These are phyloP conservation scores for Spinacia oleracea DNA, from an alignment of 179 eudicot species.

Conservation along the genomic window DNA sequence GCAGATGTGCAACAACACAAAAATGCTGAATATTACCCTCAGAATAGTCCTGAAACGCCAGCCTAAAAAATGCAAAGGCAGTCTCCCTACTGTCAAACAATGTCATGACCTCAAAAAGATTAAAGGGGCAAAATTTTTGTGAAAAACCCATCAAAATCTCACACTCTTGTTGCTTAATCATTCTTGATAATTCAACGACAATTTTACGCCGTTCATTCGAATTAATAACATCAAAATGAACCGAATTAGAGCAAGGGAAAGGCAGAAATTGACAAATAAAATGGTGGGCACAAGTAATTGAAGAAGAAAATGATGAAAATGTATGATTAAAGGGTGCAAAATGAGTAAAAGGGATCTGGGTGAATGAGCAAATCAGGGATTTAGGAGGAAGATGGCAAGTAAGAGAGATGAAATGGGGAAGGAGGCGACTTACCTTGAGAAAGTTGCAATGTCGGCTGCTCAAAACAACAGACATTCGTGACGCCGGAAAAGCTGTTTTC, in stretches of 20 bases:
- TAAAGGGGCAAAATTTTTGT: constrained; percentile 54
- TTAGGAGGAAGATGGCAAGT: constrained; percentile 24
- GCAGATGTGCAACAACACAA: constrained; percentile 58
- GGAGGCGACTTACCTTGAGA: constrained; percentile 29
- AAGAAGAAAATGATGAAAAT: constrained; percentile 20
- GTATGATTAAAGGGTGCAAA: constrained; percentile 18
- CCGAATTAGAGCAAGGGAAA: constrained; percentile 16
- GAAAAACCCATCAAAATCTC: constrained; percentile 46
- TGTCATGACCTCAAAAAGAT: constrained; percentile 61
- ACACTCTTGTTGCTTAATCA: constrained; percentile 43
- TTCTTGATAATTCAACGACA: constrained; percentile 47
- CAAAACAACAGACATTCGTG: constrained; percentile 26
- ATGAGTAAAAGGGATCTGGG: constrained; percentile 19
- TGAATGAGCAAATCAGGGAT: constrained; percentile 20
- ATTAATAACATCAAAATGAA: constrained; percentile 39
- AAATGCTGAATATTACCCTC: constrained; percentile 40
- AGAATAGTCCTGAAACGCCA: constrained; percentile 51
- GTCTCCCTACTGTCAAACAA: constrained; percentile 41
- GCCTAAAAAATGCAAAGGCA: constrained; percentile 66
- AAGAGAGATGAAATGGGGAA: constrained; percentile 12
- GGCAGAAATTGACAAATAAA: constrained; percentile 64
- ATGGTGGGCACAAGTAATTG: constrained; percentile 26
- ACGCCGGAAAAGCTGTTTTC: constrained; percentile 22
- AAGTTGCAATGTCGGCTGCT: constrained; percentile 12
- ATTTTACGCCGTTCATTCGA: constrained; percentile 59